These are phyloP conservation scores for Byssoonygena ceratinophila DNA, from an alignment of 2,329 filamentous ascomycete genomes.

Conservation along the genomic window DNA sequence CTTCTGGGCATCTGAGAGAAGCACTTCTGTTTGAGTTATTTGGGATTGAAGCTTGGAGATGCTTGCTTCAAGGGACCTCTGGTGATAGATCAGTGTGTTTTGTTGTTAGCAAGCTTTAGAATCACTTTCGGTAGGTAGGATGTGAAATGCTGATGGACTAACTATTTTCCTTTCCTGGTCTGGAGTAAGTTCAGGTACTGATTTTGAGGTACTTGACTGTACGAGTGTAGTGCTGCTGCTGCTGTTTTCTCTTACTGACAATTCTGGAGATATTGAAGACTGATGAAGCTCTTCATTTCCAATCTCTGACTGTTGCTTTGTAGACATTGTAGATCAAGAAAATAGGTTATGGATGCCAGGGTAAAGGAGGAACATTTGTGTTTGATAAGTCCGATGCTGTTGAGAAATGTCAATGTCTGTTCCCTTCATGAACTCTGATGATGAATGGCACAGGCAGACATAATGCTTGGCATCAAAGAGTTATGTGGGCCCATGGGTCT, in stretches of 20 bases:
- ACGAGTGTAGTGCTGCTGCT: not conserved
- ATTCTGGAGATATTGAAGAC: not conserved
- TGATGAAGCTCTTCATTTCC: not conserved
- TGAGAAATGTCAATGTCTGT: too few relatives aligned
- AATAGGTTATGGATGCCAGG: too few relatives aligned
- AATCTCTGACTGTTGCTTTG: not conserved
- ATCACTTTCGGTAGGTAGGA: not conserved
- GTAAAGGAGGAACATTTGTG: too few relatives aligned
- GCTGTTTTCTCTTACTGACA: too few relatives aligned
- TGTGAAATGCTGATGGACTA: constrained; percentile 11
- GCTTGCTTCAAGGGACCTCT: constrained; percentile 37
- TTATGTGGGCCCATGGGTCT: not conserved
- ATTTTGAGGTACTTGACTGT: not conserved
- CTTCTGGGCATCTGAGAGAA: constrained; percentile 26
- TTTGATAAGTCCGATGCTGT: too few relatives aligned
- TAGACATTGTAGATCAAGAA: not conserved
- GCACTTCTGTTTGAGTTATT: constrained; percentile 27
- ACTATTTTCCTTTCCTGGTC: constrained; percentile 24
- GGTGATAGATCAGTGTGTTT: not conserved
- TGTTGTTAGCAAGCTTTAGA: not conserved
- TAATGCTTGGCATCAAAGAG: too few relatives aligned
- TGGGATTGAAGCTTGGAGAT: constrained; percentile 39
- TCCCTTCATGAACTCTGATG: too few relatives aligned
- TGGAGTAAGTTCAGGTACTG: constrained; percentile 6
- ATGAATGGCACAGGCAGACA: too few relatives aligned